These are phyloP conservation scores for Neonectria punicea DNA, from an alignment of 2,329 filamentous ascomycete genomes.

Conservation along the genomic window DNA sequence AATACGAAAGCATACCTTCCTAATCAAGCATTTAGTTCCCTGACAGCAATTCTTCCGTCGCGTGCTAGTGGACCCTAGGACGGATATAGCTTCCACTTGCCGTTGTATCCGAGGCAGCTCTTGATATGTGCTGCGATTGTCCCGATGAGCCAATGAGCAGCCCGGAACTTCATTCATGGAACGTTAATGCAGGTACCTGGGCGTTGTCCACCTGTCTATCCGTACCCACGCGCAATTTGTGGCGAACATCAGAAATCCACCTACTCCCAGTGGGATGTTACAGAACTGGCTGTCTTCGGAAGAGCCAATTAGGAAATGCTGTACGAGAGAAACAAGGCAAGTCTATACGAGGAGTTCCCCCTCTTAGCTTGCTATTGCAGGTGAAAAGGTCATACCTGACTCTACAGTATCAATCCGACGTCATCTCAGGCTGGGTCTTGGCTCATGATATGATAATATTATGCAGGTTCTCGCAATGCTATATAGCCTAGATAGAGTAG, in stretches of 20 bases:
- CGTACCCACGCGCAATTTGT: too few species aligned
- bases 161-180: neutral
- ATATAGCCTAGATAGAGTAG: too few species aligned
- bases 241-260: neutral
- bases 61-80: neutral
- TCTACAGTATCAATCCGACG: too few species aligned
- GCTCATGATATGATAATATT: too few species aligned
- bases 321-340: neutral
- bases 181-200: neutral
- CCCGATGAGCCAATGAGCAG: neutral
- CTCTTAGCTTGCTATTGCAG: too few species aligned
- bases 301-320: neutral
- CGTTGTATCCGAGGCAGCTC: neutral
- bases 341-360: too few species aligned
- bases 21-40: neutral
- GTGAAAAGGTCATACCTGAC: too few species aligned
- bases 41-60: neutral
- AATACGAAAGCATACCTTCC: neutral
- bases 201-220: neutral
- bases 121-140: neutral
- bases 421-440: too few species aligned
- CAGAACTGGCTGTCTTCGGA: neutral
- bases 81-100: neutral
- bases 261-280: too few species aligned
- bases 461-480: too few species aligned